Evolutionary conservation across 2,329 filamentous ascomycete species (phyloP).

Genomic region (Tolypocladium pustulatum): DNA sequence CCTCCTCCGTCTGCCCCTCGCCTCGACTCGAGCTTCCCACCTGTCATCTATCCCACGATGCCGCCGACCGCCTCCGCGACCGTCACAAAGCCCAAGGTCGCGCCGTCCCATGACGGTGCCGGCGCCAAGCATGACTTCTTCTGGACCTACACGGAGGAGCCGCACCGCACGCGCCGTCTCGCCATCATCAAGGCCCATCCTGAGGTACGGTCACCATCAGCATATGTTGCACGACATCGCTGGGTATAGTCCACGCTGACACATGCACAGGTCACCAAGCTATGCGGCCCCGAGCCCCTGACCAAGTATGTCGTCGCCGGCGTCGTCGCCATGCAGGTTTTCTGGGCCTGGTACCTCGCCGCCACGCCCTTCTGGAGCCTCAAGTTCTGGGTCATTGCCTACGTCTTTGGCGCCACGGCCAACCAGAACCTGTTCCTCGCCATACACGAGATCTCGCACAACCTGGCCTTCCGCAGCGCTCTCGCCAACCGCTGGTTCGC

Average conservation of each 20-base stretch:
- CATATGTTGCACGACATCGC: background rate
- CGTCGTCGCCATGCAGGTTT: conserved; percentile 74
- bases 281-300: conserved; percentile 90
- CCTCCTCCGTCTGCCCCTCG: background rate
- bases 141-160: conserved; percentile 98
- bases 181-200: conserved; percentile 98
- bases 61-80: conserved; percentile 21
- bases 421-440: conserved; percentile 98
- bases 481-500: conserved; percentile 76
- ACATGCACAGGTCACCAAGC: conserved; percentile 67
- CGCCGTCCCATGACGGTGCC: conserved; percentile 4
- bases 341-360: conserved; percentile 66
- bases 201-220: conserved; percentile 47
- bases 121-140: conserved; percentile 55
- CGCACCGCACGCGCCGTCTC: conserved; percentile 78
- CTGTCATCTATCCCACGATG: conserved; percentile 6
- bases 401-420: conserved; percentile 84
- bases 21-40: background rate
- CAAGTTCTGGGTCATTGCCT: conserved; percentile 78
- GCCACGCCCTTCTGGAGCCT: conserved; percentile 71
- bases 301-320: conserved; percentile 85
- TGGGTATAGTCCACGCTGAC: background rate
- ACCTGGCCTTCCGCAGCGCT: conserved; percentile 79
- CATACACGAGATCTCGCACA: conserved; percentile 98
- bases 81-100: conserved; percentile 17